These are phyloP conservation scores for Luvunga scandens DNA, from an alignment of 345 rosid genomes.

Conservation along the genomic window DNA sequence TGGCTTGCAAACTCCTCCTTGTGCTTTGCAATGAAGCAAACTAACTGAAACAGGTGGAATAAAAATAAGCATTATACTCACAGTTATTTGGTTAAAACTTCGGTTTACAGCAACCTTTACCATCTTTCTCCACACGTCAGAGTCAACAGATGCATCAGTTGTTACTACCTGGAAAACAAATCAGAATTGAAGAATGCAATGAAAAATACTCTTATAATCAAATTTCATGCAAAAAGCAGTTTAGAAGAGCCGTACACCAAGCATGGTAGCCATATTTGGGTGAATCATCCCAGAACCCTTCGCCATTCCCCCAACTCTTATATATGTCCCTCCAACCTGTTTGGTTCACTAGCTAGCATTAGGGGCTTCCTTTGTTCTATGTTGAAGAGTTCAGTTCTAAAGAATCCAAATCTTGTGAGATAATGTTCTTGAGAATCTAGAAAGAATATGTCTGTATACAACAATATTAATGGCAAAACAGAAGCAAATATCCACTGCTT, in stretches of 20 bases:
- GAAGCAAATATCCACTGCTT: not conserved
- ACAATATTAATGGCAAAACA: not conserved
- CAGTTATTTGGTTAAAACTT: conserved; percentile 98
- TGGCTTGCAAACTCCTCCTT: not conserved
- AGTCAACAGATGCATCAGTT: conserved; percentile 76
- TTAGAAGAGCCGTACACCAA: conserved; percentile 64
- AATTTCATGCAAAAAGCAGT: conserved; percentile 18
- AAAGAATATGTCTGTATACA: not conserved
- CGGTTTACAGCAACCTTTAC: conserved; percentile 75
- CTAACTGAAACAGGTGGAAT: not conserved
- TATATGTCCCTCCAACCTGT: conserved; percentile 70
- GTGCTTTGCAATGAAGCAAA: not conserved
- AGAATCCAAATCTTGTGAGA: not conserved
- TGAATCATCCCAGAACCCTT: conserved; percentile 99
- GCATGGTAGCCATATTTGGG: conserved; percentile 97
- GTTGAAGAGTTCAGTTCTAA: conserved; percentile 3
- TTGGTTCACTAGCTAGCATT: conserved; percentile 15
- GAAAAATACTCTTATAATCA: not conserved
- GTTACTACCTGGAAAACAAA: conserved; percentile 73
- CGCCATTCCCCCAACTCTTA: conserved; percentile 93
- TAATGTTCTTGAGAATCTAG: not conserved
- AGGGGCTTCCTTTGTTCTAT: not conserved
- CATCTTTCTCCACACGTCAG: conserved; percentile 94
- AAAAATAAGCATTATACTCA: conserved; percentile 34
- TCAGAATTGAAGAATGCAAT: conserved; percentile 4